Base-by-base conservation (phyloP, 2,329 filamentous ascomycete species). In the Penicillium sp. region DNA sequence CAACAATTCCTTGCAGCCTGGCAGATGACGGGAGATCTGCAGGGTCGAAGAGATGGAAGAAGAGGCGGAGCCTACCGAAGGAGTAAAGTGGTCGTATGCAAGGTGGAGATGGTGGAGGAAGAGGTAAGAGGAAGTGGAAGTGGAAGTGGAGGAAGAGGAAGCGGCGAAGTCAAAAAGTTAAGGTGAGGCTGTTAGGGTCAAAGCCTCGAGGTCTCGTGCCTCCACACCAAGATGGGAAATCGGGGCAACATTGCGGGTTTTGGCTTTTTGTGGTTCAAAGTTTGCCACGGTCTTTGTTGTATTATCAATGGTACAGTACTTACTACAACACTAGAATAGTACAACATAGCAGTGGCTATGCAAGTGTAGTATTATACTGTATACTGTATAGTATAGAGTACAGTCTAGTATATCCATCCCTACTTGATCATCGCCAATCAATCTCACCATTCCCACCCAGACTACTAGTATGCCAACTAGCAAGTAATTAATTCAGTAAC, bases 121-220 rank as follows among this genome's bases (percentile, higher is more conserved):
- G n/a, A n/a, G n/a, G n/a, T n/a, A n/a, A n/a, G n/a, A n/a, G 34
- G 40, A 30, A 39, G 39, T 36, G 43, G n/a, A 33, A 4, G 4
- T 17, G 15, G 4, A 12, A 33, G 46, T 45, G 50, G 46, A 56
- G 49, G 55, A 57, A 55, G 51, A 51, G 43, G n/a, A n/a, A n/a
- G n/a, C n/a, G 24, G 24, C 24, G 6, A 27, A 27, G 10, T 6
- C 5, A 21, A n/a, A 23, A n/a, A 37, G 8, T n/a, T 9, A 23
- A 37, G 20, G 20, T 33, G 10, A 15, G 17, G n/a, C n/a, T n/a
- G n/a, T n/a, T n/a, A 40, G 36, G 36, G 36, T 40, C 36, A 20
- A 40, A 40, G 36, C 20, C 34, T 27, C 49, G 43, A 64, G 68
- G 68, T 69, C 68, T 70, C 68, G 68, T 70, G 68, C 67, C 58